phyloP scores from a whole-genome alignment of 129 eudicot genomes.

The Centrapalus pauciflorus region DNA sequence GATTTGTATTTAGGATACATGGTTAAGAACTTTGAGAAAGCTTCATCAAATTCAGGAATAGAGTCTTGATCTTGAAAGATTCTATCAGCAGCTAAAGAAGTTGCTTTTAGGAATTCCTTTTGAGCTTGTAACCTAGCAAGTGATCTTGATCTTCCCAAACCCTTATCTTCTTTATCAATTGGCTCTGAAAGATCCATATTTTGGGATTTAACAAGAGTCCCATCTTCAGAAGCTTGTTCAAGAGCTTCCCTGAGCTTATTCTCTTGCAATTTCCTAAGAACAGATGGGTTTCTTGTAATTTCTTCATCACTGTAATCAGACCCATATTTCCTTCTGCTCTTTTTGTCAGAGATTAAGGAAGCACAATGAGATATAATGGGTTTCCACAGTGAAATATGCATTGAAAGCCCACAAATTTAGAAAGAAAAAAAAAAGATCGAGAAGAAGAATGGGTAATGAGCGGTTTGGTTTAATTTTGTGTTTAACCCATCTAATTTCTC shows the following conservation, averaged over 20 bases:
- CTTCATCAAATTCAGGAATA: slow-evolving; percentile 30
- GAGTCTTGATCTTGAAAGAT: slow-evolving; percentile 27
- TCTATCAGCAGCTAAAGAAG: slow-evolving; percentile 39
- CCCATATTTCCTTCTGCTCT: slow-evolving; percentile 35
- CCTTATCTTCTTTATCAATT: slow-evolving; percentile 25
- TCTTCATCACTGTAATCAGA: slow-evolving; percentile 19
- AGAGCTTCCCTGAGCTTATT: slow-evolving; percentile 39
- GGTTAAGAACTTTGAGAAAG: slow-evolving; percentile 31
- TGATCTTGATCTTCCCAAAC: slow-evolving; percentile 43
- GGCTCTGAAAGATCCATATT: slow-evolving; percentile 31
- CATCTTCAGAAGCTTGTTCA: slow-evolving; percentile 45
- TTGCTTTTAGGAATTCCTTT: slow-evolving; percentile 35
- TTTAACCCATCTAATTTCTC: slow-evolving; percentile 21
- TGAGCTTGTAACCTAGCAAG: slow-evolving; percentile 43
- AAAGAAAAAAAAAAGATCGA: not conserved
- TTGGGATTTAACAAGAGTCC: slow-evolving; percentile 33
- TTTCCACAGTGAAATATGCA: slow-evolving; percentile 48
- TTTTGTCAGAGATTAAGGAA: slow-evolving; percentile 30
- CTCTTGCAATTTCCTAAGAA: slow-evolving; percentile 30
- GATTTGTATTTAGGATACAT: slow-evolving; percentile 40
- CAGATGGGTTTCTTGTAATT: slow-evolving; percentile 17
- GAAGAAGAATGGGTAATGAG: not conserved
- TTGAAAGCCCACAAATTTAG: not conserved
- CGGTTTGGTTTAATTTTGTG: not conserved
- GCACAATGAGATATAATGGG: slow-evolving; percentile 42